Base-by-base conservation (phyloP, 2,329 filamentous ascomycete genomes). In the Aspergillus quadrilineatus region DNA sequence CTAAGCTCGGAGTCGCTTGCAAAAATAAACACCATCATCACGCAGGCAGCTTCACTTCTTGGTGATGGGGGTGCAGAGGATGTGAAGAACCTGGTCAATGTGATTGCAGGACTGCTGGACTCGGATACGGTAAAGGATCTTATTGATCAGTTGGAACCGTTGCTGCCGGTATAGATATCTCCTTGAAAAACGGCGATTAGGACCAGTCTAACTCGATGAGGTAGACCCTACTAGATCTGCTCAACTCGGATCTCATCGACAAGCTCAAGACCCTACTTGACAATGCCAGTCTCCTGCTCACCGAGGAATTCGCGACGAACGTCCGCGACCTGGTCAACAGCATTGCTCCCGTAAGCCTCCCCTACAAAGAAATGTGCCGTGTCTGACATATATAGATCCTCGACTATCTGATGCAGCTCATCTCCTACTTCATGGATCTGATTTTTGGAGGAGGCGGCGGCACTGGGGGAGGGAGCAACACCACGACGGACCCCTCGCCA, bases 221-320 rank as follows among this genome's bases (percentile, higher is more conserved):
- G 3, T 8, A 30, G 51, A 42, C 26, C 3, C 5, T 53, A 22
- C 43, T 53, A 2, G 37, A 53, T 9, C 10, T 46, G 5, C 51
- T 53, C 12, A 28, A 48, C 28, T 29, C 22, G 12, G 34, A 47
- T 30, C n/a, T 53, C 5, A 42, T 53, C 9, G 6, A 14, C 2
- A 47, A 53, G 34, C 34, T 53, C 12, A 42, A 22, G 2, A 14
- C 7, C 1, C 34, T 53, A 4, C 43, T 53, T 0, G 26, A 47
- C 44, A 53, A 53, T 15, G 51, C 51, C 0, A 42, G 43, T 42
- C 37, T 53, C 51, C n/a, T 53, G 3, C n/a, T 53, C 12, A 53
- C 51, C 3, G 15, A 30, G 6, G 44, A 53, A 9, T 15, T 47
- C 6, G 51, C 51, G 2, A 6, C 22, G 1, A 43, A 53, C 8